Evolutionary conservation across 805 yeast species (phyloP).

Genomic region (Pichia nanzhaoensis): DNA sequence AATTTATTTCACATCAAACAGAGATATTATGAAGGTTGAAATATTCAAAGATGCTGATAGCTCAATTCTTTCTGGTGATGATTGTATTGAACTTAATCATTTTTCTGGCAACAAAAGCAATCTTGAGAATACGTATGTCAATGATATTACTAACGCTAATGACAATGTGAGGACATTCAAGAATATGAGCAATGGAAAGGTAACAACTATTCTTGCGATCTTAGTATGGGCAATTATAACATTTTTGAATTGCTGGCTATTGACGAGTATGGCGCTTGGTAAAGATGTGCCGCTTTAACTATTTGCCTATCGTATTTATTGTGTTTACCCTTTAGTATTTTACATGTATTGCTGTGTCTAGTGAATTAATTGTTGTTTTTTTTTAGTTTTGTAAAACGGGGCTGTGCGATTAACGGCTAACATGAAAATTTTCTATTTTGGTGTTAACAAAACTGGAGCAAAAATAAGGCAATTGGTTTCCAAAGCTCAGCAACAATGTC

Average conservation of each 20-base stretch:
- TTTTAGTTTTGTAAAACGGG: no score
- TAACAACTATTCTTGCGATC: constrained; percentile 48
- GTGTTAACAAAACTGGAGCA: neutral
- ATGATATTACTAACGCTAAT: neutral
- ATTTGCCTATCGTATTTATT: neutral
- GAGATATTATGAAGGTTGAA: constrained; percentile 32
- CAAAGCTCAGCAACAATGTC: constrained; percentile 49
- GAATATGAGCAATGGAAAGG: constrained; percentile 66
- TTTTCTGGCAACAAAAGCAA: neutral
- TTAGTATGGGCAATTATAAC: constrained; percentile 67
- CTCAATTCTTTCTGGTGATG: constrained; percentile 9
- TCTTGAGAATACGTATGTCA: neutral
- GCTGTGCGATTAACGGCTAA: no score
- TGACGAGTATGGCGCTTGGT: constrained; percentile 33
- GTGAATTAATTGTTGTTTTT: no score
- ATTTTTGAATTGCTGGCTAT: constrained; percentile 62
- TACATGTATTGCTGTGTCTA: neutral
- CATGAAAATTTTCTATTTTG: no score
- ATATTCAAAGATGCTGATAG: neutral
- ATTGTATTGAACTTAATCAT: constrained; percentile 3
- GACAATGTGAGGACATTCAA: constrained; percentile 23
- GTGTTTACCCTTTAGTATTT: neutral
- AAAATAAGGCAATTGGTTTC: neutral
- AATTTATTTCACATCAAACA: constrained; percentile 70
- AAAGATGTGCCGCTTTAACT: constrained; percentile 25